Conservation (phyloP, 2,329 filamentous ascomycete species). For the Colletotrichum graminicola region DNA sequence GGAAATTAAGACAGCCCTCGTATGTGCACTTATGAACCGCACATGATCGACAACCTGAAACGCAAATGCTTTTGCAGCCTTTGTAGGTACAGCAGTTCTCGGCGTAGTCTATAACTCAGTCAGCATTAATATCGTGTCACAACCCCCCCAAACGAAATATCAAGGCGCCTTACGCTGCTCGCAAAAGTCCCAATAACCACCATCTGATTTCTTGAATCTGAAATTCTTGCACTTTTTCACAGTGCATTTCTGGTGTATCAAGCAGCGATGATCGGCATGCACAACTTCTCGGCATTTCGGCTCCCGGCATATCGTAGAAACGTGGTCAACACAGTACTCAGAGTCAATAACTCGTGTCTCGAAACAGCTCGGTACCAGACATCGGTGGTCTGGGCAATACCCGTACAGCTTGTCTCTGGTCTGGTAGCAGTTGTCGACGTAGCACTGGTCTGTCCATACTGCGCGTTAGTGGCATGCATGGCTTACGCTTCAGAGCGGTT, state of each 20-base stretch:
- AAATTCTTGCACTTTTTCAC: conserved; percentile 33
- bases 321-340: conserved; percentile 32
- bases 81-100: conserved; percentile 27
- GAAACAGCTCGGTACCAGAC: conserved; percentile 20
- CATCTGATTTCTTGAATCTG: background rate
- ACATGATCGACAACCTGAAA: conserved; percentile 13
- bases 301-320: conserved; percentile 25
- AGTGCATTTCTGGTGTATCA: conserved; percentile 28
- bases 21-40: conserved; percentile 32
- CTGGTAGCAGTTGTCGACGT: conserved; percentile 28
- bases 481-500: background rate
- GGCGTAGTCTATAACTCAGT: conserved; percentile 10
- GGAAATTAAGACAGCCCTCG: conserved; percentile 30
- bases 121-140: background rate
- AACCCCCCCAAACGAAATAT: rapidly evolving
- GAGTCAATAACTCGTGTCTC: conserved; percentile 18
- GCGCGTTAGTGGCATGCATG: conserved; percentile 27
- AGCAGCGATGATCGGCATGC: conserved; percentile 15
- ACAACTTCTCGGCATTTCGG: conserved; percentile 27
- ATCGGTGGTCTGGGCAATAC: conserved; percentile 36
- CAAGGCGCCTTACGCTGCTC: conserved; percentile 21
- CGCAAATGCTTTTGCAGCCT: conserved; percentile 9
- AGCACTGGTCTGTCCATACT: conserved; percentile 26
- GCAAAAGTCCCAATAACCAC: conserved; percentile 28
- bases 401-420: conserved; percentile 24